Evolutionary conservation across 805 yeast species (phyloP).

Genomic region (Yarrowia keelungensis): DNA sequence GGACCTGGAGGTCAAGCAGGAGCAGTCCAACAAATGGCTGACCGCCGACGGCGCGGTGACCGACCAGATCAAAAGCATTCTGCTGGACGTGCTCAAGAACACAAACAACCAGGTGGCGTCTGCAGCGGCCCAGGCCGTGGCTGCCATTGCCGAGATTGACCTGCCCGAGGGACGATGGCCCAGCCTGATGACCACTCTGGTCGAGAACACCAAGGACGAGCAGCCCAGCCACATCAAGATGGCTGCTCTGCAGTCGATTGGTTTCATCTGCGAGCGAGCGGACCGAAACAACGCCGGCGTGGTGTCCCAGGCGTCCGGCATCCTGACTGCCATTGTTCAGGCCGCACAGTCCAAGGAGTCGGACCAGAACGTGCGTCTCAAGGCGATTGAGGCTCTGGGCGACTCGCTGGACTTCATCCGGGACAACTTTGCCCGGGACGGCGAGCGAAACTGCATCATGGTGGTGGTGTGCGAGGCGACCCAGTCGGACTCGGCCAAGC

Average conservation of each 20-base stretch:
- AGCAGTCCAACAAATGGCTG: conserved; percentile 78
- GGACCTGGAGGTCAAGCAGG: conserved; percentile 63
- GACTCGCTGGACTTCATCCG: conserved; percentile 90
- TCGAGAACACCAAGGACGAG: conserved; percentile 82
- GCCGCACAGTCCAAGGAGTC: conserved; percentile 90
- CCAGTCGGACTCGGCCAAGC: conserved; percentile 79
- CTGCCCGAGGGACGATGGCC: conserved; percentile 89
- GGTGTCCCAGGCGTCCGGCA: conserved; percentile 85
- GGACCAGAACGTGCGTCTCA: conserved; percentile 73
- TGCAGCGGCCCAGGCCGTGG: conserved; percentile 90
- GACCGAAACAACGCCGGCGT: conserved; percentile 82
- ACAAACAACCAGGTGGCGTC: conserved; percentile 80
- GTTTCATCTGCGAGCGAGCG: conserved; percentile 94
- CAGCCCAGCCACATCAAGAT: conserved; percentile 82
- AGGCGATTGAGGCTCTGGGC: conserved; percentile 91
- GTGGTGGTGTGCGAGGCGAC: conserved; percentile 99
- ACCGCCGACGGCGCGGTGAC: conserved; percentile 62
- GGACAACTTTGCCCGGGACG: conserved; percentile 86
- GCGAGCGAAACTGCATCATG: conserved; percentile 96
- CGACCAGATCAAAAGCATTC: conserved; percentile 65
- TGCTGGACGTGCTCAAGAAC: conserved; percentile 68
- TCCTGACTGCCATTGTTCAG: conserved; percentile 93
- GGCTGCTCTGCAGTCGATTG: conserved; percentile 86
- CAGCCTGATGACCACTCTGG: conserved; percentile 80
- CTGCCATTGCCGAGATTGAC: conserved; percentile 96